phyloP scores from a whole-genome alignment of 495 filamentous ascomycete genomes.

The Hypoxylon perforatum region DNA sequence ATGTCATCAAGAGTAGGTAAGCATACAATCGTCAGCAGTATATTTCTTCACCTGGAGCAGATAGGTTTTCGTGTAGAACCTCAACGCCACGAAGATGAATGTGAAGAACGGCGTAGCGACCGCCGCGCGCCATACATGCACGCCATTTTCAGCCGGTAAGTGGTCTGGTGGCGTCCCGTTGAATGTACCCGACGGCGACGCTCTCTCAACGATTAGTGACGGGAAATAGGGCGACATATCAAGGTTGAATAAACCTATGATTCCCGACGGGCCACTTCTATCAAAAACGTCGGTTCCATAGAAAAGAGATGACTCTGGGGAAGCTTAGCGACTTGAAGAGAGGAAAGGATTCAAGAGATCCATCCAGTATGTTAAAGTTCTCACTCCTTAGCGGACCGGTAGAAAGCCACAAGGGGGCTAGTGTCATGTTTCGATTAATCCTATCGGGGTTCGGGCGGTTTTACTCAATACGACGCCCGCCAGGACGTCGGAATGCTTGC shows the following conservation, averaged over 20 bases:
- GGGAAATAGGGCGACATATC: conserved; percentile 25
- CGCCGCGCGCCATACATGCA: conserved; percentile 39
- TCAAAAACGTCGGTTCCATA: conserved; percentile 2
- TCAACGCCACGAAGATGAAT: conserved; percentile 30
- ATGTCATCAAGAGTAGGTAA: not conserved
- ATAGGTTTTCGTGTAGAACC: conserved; percentile 37
- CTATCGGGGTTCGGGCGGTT: conserved; percentile 3
- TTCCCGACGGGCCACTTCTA: not conserved
- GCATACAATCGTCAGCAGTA: conserved; percentile 35
- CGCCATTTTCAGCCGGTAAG: conserved; percentile 39
- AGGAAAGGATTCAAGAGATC: conserved; percentile 10
- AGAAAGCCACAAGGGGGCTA: conserved; percentile 1
- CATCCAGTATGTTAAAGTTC: conserved; percentile 21
- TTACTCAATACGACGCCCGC: conserved; percentile 4
- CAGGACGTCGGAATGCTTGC: too few species aligned
- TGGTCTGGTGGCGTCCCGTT: conserved; percentile 28
- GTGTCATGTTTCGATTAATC: conserved; percentile 2
- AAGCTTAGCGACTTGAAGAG: not conserved
- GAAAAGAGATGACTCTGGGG: not conserved
- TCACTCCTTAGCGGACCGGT: conserved; percentile 9
- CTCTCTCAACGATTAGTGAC: conserved; percentile 28
- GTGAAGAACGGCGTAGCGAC: conserved; percentile 40
- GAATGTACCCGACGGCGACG: conserved; percentile 29
- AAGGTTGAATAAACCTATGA: conserved; percentile 2
- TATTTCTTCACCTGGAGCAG: conserved; percentile 30